phyloP scores from a whole-genome alignment of 2,329 filamentous ascomycete genomes.

The Epichloe gansuensis region DNA sequence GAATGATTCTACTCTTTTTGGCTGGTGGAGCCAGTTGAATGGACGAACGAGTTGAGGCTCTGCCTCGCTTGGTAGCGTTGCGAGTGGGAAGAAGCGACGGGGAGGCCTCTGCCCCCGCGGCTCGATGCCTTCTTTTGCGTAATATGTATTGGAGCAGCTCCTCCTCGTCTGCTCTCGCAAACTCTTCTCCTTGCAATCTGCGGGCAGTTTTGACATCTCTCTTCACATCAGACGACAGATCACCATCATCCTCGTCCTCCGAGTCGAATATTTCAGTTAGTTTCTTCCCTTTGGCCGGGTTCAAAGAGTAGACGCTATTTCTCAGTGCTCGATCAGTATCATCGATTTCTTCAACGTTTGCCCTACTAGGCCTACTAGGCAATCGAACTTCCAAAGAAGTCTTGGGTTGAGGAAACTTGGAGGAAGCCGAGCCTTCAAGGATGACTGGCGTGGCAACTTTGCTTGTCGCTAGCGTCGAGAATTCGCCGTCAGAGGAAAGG shows the following conservation, averaged over 20 bases:
- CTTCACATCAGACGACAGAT: conserved; percentile 12
- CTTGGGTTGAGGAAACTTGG: background rate
- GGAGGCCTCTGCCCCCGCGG: background rate
- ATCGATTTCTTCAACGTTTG: conserved; percentile 9
- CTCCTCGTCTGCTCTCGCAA: conserved; percentile 7
- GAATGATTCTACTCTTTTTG: conserved; percentile 19
- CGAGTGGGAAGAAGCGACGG: conserved; percentile 6
- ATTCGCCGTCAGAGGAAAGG: conserved; percentile 18
- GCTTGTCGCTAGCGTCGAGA: conserved; percentile 25
- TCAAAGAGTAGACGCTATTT: conserved; percentile 35
- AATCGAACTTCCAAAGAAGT: conserved; percentile 18
- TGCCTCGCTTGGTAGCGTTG: conserved; percentile 13
- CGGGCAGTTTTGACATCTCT: conserved; percentile 21
- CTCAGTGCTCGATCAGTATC: conserved; percentile 19
- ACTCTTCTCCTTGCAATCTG: conserved; percentile 22
- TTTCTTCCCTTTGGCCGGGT: conserved; percentile 30
- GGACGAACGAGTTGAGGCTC: conserved; percentile 12
- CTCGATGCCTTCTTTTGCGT: conserved; percentile 1
- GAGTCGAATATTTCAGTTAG: conserved; percentile 28
- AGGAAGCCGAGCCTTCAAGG: conserved; percentile 7
- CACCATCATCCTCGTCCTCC: conserved; percentile 23
- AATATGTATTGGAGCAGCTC: conserved; percentile 4
- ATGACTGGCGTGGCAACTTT: conserved; percentile 22
- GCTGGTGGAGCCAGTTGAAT: conserved; percentile 10
- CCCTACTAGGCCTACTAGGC: conserved; percentile 13